Conservation (phyloP, 768 basidiomycete genomes). For the Phlegmacium glaucopus region DNA sequence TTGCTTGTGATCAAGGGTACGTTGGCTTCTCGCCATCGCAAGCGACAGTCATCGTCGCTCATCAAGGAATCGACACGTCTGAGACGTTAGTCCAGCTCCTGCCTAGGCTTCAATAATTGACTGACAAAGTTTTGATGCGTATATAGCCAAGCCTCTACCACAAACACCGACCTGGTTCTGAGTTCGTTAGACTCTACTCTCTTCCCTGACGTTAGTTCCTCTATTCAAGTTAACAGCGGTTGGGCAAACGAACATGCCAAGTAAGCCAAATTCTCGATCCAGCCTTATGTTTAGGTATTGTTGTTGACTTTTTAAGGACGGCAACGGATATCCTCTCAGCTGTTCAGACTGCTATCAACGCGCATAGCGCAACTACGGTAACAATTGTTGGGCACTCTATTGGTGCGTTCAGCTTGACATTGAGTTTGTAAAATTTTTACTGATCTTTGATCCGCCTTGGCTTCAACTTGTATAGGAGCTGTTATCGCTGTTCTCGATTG, state of each 20-base stretch:
- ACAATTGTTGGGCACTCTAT: slow-evolving; percentile 47
- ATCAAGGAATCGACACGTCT: slow-evolving; percentile 38
- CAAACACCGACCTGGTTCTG: slow-evolving; percentile 34
- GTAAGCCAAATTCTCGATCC: slow-evolving; percentile 18
- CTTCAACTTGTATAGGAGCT: slow-evolving; percentile 33
- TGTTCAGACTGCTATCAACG: slow-evolving; percentile 33
- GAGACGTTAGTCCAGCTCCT: slow-evolving; percentile 25
- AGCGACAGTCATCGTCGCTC: slow-evolving; percentile 36
- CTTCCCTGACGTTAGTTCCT: slow-evolving; percentile 44
- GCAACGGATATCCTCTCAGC: slow-evolving; percentile 38
- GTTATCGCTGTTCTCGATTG: slow-evolving; percentile 55
- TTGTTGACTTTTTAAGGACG: slow-evolving; percentile 26
- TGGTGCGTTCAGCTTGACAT: slow-evolving; percentile 17
- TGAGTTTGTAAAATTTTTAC: not conserved
- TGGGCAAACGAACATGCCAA: slow-evolving; percentile 40
- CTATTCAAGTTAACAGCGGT: slow-evolving; percentile 42
- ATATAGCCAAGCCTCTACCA: slow-evolving; percentile 32
- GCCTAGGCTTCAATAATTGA: not conserved
- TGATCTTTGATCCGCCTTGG: too few species aligned
- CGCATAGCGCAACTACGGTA: slow-evolving; percentile 32
- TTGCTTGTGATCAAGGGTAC: slow-evolving; percentile 13
- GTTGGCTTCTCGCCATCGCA: slow-evolving; percentile 30
- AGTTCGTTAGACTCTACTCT: slow-evolving; percentile 30
- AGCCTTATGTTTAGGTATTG: not conserved
- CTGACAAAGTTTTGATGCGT: not conserved